phyloP scores from a whole-genome alignment of 78 protist species.

The Creolimax fragrantissima region DNA sequence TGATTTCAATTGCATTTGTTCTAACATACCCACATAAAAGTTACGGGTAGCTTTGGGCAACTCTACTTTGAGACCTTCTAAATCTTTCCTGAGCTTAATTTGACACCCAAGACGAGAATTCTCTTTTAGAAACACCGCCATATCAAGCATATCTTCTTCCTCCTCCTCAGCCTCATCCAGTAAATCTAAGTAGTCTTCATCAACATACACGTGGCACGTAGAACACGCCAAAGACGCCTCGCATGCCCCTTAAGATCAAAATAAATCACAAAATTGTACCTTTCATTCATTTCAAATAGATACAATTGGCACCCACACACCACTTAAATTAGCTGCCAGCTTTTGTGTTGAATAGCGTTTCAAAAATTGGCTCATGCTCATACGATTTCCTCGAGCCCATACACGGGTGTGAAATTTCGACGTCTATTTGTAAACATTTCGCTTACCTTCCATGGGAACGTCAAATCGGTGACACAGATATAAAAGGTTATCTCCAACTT shows the following conservation, averaged over 20 bases:
- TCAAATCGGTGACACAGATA: slow-evolving; percentile 69
- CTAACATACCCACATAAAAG: slow-evolving; percentile 37
- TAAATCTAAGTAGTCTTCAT: slow-evolving; percentile 40
- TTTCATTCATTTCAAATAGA: too few relatives aligned
- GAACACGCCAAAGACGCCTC: slow-evolving; percentile 88
- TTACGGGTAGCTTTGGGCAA: slow-evolving; percentile 54
- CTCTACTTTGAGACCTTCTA: slow-evolving; percentile 56
- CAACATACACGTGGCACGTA: slow-evolving; percentile 78
- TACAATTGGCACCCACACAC: too few relatives aligned
- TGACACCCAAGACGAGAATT: slow-evolving; percentile 82
- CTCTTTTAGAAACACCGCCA: slow-evolving; percentile 66
- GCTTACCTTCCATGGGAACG: slow-evolving; percentile 66
- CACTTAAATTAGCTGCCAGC: too few relatives aligned
- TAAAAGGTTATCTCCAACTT: slow-evolving; percentile 51
- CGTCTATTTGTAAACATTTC: too few relatives aligned
- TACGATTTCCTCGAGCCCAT: too few relatives aligned
- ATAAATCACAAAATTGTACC: not conserved
- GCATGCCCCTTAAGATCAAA: slow-evolving; percentile 81
- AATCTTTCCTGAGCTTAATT: slow-evolving; percentile 51
- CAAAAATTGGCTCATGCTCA: too few relatives aligned
- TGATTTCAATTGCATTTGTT: too few relatives aligned
- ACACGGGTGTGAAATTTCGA: too few relatives aligned
- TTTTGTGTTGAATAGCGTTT: too few relatives aligned
- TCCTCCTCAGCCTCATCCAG: slow-evolving; percentile 72
- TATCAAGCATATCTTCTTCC: slow-evolving; percentile 85